Base-by-base conservation (phyloP, 2,329 filamentous ascomycete genomes). In the Alternaria sp. region DNA sequence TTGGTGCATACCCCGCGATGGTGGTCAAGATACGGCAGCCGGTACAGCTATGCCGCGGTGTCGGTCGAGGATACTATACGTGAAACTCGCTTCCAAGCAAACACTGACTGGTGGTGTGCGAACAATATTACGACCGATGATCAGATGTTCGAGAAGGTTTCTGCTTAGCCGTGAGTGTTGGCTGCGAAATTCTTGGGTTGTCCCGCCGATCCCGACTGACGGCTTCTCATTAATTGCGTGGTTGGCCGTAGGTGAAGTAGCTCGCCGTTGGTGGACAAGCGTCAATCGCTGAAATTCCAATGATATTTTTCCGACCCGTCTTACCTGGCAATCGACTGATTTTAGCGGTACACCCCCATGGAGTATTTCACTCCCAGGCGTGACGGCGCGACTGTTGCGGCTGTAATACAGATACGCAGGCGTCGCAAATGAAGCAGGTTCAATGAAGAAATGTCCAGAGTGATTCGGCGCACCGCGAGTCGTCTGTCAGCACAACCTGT, bases 61-160 rank as follows among this genome's bases (percentile, higher is more conserved):
- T 53, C 45, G 55, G 51, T 30, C 19, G 17, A 47, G 28, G 15
- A 32, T 32, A 57, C 30, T 59, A 11, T 63, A 63, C 12, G 15
- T 59, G 61, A 55, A 28, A 63, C 13, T 63, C 53, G 63, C 57
- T 61, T 58, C 50, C 51, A 59, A 23, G 46, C 21, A 36, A 21
- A 26, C 45, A 44, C 53, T 56, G 17, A 17, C 17, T 17, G 43
- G 17, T 56, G 58, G 44, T 61, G 50, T 66, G 57, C 36, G 56
- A 40, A 12, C 52, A 66, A 66, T 59, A 53, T 56, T 28, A 57
- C 30, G 19, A 51, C 19, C 25, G 30, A 55, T 26, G 25, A 53
- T 12, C n/a, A 32, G 19, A 43, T 25, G 53, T 63, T 63, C 49
- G 54, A 28, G 45, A 59, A 49, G 54, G 13, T 28, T 51, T 11